Conservation (phyloP, 2,329 filamentous ascomycete species). For the Huntiella abstrusa region DNA sequence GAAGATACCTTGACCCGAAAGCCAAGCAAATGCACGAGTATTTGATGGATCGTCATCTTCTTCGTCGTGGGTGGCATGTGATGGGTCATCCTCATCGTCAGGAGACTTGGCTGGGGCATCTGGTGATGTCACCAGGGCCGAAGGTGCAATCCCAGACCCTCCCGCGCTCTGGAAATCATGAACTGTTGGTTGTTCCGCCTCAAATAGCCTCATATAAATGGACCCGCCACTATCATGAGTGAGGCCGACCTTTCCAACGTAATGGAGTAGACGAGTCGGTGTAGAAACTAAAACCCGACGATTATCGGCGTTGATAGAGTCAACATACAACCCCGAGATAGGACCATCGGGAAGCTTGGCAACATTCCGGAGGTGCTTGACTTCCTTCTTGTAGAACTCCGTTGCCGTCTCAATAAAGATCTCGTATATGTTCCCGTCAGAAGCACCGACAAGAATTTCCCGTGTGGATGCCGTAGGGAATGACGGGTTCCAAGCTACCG, state of each 20-base stretch:
- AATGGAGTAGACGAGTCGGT: slow-evolving; percentile 57
- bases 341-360: slow-evolving; percentile 69
- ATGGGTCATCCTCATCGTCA: slow-evolving; percentile 34
- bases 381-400: slow-evolving; percentile 89
- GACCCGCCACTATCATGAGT: slow-evolving; percentile 65
- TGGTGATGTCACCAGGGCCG: slow-evolving; percentile 57
- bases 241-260: slow-evolving; percentile 57
- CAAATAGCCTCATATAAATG: slow-evolving; percentile 75
- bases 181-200: slow-evolving; percentile 60
- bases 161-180: slow-evolving; percentile 38
- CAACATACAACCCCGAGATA: slow-evolving; percentile 71
- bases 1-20: slow-evolving; percentile 69
- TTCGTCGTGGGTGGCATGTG: background rate
- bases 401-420: slow-evolving; percentile 84
- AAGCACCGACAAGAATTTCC: slow-evolving; percentile 78
- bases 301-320: slow-evolving; percentile 53
- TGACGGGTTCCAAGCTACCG: slow-evolving; percentile 86
- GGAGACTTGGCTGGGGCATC: slow-evolving; percentile 39
- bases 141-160: slow-evolving; percentile 30
- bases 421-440: slow-evolving; percentile 92
- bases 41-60: slow-evolving; percentile 28
- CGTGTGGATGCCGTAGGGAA: slow-evolving; percentile 82
- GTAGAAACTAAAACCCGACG: slow-evolving; percentile 67
- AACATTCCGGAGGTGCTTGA: slow-evolving; percentile 72
- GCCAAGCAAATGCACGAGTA: slow-evolving; percentile 63